Base-by-base conservation (phyloP, 2,329 filamentous ascomycete species). In the Aspergillus felis region DNA sequence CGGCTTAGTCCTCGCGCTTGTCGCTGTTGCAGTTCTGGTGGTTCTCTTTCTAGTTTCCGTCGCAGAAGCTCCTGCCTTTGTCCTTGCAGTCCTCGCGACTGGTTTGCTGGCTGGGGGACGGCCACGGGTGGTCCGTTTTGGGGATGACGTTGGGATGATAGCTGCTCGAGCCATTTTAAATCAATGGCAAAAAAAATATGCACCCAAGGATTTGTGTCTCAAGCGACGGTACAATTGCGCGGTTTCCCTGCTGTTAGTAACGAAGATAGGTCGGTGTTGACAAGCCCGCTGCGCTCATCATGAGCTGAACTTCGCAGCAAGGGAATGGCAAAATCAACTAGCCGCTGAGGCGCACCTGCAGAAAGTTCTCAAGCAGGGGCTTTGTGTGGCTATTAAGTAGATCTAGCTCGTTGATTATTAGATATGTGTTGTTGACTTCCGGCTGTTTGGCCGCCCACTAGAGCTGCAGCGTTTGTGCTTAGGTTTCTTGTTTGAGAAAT, bases 101-200 rank as follows among this genome's bases (percentile, higher is more conserved):
- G 57, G 20, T 35, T 61, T 64, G 32, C 22, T 54, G 9, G 58
- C 42, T 32, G 62, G 64, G 8, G 60, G 58, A 38, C 61, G 58
- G 27, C 61, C 59, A 50, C 66, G 66, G 52, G 61, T 61, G 28
- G 57, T 51, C 53, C 61, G 60, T 56, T 64, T 63, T 7, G 64
- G 63, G 9, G 65, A 57, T 9, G 60, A 61, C n/a, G 56, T 53
- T 17, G 66, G 66, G 22, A 68, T 68, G 35, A 66, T 57, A 42
- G 66, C 66, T 49, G 66, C 66, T 53, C 66, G 64, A 54, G 66
- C 66, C 66, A 68, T 68, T 46, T 7, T 61, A 38, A 9, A n/a
- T 54, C 1, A 38, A 42, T 52, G 17, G 4, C 10, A 17, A 22
- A 22, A 17, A 17, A 17, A 17, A 17, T 17, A 38, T 38, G 14